phyloP scores from a whole-genome alignment of 805 yeast genomes.

The Priceomyces melissophilus region DNA sequence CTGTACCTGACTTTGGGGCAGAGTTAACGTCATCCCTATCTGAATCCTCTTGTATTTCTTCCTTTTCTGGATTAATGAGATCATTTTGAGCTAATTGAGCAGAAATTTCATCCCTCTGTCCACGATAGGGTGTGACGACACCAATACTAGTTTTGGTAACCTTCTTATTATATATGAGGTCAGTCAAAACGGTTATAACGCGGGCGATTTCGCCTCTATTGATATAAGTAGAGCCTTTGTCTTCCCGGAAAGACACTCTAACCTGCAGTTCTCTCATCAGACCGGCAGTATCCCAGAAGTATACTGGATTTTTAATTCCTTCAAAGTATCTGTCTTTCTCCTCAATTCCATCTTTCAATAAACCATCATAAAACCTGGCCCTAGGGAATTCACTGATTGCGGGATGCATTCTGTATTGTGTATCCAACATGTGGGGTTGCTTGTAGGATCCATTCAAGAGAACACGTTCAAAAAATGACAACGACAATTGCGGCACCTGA shows the following conservation, averaged over 20 bases:
- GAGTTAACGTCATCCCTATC: conserved; percentile 59
- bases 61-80: conserved; percentile 52
- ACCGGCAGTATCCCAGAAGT: conserved; percentile 58
- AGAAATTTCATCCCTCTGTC: conserved; percentile 65
- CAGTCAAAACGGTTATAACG: conserved; percentile 46
- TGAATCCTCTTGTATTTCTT: conserved; percentile 46
- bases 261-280: conserved; percentile 46
- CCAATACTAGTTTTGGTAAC: conserved; percentile 53
- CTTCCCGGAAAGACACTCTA: conserved; percentile 44
- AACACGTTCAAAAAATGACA: conserved; percentile 68
- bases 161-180: conserved; percentile 52
- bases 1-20: conserved; percentile 45
- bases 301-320: conserved; percentile 50
- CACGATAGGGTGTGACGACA: conserved; percentile 72
- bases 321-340: conserved; percentile 46
- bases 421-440: conserved; percentile 64
- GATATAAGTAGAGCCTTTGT: conserved; percentile 55
- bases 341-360: conserved; percentile 57
- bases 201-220: conserved; percentile 52
- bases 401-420: conserved; percentile 70
- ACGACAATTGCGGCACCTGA: conserved; percentile 60
- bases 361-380: conserved; percentile 46
- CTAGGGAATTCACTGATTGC: conserved; percentile 58
- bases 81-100: conserved; percentile 45
- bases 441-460: conserved; percentile 57